Base-by-base conservation (phyloP, 73 alveolate species). In the Strombidium stylifer region DNA sequence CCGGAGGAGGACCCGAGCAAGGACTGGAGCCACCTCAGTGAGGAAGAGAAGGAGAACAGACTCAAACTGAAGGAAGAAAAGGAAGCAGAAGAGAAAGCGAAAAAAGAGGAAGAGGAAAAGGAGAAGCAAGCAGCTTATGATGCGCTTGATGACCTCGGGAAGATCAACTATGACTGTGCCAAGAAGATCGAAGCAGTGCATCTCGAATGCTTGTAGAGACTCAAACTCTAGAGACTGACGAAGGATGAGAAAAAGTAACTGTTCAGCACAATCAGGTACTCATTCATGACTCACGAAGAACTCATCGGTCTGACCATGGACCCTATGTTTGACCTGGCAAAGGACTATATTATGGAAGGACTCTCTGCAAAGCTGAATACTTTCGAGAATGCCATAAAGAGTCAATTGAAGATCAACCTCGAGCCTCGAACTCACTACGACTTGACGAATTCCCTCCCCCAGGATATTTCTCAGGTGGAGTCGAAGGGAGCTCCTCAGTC, bases 311-410 rank as follows among this genome's bases (percentile, higher is more conserved):
- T 58, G 26, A 21, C 89, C 6, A n/a, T 51, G 32, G 64, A 78
- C 31, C 76, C 72, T 18, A 32, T 32, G 7, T 78, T 78, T 30
- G 58, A 41, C 26, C 72, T 16, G 19, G 89, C 89, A 2, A 78
- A 78, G 34, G 79, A 78, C 20, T 68, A 20, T 25, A 36, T 78
- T 18, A 39, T 78, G 58, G 72, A 78, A 35, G 89, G 89, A 1
- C 32, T 78, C 15, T 47, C 82, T 26, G 52, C 41, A 21, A 66
- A 73, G 46, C 27, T 78, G 16, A 62, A 76, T 23, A 49, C 81
- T 24, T 74, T 41, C 35, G 88, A 76, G 26, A 57, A 45, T 0
- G 75, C 21, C 20, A 46, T 30, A 8, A 41, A 66, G 68, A 48
- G 27, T 26, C 16, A 54, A 11, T 11, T 50, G 36, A 32, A 68